Conservation (phyloP, 2,329 filamentous ascomycete species). For the Penicillium sp. region DNA sequence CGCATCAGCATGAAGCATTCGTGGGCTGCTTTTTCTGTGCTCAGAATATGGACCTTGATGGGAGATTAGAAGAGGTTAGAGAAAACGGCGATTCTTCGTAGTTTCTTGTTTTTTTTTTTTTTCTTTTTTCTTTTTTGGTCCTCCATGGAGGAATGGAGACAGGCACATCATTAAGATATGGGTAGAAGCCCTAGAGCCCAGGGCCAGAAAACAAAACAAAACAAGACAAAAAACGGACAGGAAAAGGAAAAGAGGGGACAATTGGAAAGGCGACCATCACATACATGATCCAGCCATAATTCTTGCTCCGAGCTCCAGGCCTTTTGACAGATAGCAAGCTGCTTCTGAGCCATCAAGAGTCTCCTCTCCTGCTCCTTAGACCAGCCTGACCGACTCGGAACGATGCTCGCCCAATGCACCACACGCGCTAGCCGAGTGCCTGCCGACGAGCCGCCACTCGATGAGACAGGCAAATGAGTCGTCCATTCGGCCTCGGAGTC, state of each 20-base stretch:
- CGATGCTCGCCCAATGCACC: slow-evolving; percentile 29
- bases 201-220: too few species aligned
- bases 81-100: too few species aligned
- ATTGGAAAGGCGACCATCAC: slow-evolving; percentile 4
- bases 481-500: slow-evolving; percentile 5
- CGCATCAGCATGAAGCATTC: slow-evolving; percentile 27
- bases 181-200: too few species aligned
- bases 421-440: slow-evolving; percentile 17
- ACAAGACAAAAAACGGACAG: too few species aligned
- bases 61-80: background rate
- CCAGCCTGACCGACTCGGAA: slow-evolving; percentile 25
- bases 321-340: slow-evolving; percentile 31
- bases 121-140: too few species aligned
- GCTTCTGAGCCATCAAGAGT: slow-evolving; percentile 21
- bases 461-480: slow-evolving; percentile 3
- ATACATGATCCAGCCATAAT: slow-evolving; percentile 30
- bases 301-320: slow-evolving; percentile 35
- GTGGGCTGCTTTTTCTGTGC: slow-evolving; percentile 31
- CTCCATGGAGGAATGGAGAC: too few species aligned
- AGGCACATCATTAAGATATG: too few species aligned
- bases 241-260: too few species aligned
- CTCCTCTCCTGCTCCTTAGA: slow-evolving; percentile 26
- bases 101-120: too few species aligned
- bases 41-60: slow-evolving; percentile 25
- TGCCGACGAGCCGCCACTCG: slow-evolving; percentile 8